phyloP scores from a whole-genome alignment of 306 rosid species.

The Vigna mungo region DNA sequence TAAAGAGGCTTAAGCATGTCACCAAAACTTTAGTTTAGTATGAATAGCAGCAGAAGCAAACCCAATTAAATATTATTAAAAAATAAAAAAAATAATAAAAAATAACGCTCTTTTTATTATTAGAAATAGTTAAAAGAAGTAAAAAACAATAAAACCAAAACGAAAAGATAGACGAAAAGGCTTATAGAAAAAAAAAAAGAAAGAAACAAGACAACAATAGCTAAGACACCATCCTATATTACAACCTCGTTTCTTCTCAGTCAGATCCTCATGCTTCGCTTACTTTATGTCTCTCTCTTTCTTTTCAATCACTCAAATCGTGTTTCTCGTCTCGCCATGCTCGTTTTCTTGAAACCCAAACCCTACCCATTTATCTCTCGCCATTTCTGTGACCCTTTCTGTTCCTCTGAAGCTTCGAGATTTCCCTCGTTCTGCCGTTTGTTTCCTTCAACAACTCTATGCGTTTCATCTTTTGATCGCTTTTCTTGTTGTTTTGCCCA shows the following conservation, averaged over 20 bases:
- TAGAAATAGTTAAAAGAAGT: conserved; percentile 11
- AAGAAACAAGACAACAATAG: not conserved
- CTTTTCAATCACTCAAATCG: conserved; percentile 7
- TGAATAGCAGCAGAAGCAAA: not conserved
- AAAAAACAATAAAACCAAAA: conserved; percentile 14
- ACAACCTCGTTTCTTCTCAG: conserved; percentile 25
- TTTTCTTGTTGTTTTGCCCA: conserved; percentile 13
- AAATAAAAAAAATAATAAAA: not conserved
- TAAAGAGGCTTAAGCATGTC: conserved; percentile 1
- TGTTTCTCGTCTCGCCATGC: conserved; percentile 9
- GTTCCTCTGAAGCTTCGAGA: conserved; percentile 36
- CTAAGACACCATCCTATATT: conserved; percentile 5
- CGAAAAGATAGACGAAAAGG: not conserved
- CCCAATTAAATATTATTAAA: conserved; percentile 11
- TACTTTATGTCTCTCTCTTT: not conserved
- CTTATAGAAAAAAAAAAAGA: not conserved
- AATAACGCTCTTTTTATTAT: not conserved
- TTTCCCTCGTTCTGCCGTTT: conserved; percentile 1
- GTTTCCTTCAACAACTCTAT: conserved; percentile 16
- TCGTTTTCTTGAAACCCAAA: conserved; percentile 25
- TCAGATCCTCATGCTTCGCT: conserved; percentile 24
- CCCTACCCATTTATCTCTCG: not conserved
- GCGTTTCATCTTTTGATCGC: not conserved
- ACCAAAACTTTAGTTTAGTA: not conserved
- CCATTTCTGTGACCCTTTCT: conserved; percentile 1